phyloP scores from a whole-genome alignment of 2,329 filamentous ascomycete species.

The Bipolaris zeicola region DNA sequence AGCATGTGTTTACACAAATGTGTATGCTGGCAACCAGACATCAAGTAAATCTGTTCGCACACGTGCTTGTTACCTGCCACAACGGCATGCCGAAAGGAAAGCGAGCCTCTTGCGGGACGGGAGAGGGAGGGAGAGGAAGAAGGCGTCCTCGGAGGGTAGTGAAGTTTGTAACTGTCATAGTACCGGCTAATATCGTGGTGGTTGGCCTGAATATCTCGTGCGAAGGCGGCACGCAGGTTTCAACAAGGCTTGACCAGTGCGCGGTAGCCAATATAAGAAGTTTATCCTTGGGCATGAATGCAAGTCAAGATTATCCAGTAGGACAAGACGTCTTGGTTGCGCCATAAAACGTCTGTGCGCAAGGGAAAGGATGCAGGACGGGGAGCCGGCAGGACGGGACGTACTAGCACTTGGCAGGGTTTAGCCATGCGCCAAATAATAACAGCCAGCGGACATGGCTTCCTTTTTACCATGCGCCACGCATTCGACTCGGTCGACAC shows the following conservation, averaged over 20 bases:
- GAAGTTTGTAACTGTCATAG: neutral
- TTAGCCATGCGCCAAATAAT: constrained; percentile 11
- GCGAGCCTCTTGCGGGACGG: neutral
- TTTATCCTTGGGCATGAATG: neutral
- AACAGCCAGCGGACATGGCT: neutral
- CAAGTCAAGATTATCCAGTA: constrained; percentile 5
- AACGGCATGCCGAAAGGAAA: neutral
- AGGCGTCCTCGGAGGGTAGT: neutral
- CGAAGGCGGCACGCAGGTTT: neutral
- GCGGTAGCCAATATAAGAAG: neutral
- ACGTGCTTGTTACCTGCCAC: neutral
- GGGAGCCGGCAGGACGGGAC: constrained; percentile 6
- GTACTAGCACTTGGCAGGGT: neutral
- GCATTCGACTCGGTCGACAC: neutral
- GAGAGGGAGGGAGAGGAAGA: neutral
- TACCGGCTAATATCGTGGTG: neutral
- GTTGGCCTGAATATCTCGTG: neutral
- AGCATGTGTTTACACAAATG: no score
- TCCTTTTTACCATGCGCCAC: constrained; percentile 1
- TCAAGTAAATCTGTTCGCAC: neutral
- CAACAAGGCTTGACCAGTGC: neutral
- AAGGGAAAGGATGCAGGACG: constrained; percentile 3
- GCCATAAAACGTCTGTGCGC: neutral
- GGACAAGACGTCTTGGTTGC: neutral
- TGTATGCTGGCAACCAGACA: neutral